A percentile compares a stretch with the other conserved stretches of the same genome.
These are phyloP conservation scores for Suillus paluster DNA, from an alignment of 768 basidiomycete species.

Conservation along the genomic window DNA sequence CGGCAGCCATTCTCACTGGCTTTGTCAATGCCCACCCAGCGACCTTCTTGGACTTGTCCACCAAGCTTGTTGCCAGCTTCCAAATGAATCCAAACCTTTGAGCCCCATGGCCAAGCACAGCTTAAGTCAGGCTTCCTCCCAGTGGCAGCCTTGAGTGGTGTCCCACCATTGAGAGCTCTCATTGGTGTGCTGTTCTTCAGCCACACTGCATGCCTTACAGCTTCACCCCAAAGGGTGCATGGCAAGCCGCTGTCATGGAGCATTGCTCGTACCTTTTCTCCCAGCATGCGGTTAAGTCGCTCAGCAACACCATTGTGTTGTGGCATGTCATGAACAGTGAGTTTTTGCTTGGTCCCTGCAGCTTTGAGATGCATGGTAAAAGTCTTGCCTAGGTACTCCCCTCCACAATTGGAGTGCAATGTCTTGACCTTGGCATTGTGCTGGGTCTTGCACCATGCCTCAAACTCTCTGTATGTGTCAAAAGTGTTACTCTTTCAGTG, in stretches of 20 bases:
- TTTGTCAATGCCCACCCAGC: constrained; percentile 17
- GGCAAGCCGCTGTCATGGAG: constrained; percentile 23
- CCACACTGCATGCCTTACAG: constrained; percentile 21
- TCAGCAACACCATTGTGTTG: constrained; percentile 44
- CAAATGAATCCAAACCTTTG: neutral
- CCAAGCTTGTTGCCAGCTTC: constrained; percentile 11
- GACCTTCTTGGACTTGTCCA: constrained; percentile 7
- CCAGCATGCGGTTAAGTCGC: constrained; percentile 29
- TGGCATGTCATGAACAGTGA: constrained; percentile 33
- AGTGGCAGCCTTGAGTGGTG: neutral
- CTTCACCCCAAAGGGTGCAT: constrained; percentile 35
- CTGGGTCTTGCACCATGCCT: too few relatives aligned
- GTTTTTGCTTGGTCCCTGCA: constrained; percentile 21
- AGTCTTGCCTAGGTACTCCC: constrained; percentile 29
- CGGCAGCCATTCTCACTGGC: constrained; percentile 29
- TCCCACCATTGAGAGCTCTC: neutral
- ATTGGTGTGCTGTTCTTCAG: constrained; percentile 15
- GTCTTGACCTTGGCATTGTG: too few relatives aligned
- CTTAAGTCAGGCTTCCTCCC: neutral
- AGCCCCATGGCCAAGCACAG: neutral
- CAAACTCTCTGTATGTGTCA: too few relatives aligned
- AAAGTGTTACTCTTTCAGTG: too few relatives aligned
- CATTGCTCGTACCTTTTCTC: constrained; percentile 30
- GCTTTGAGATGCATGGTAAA: constrained; percentile 25
- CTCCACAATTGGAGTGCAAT: constrained; percentile 26